phyloP scores from a whole-genome alignment of 768 basidiomycete genomes.

The Rhodocollybia butyracea region DNA sequence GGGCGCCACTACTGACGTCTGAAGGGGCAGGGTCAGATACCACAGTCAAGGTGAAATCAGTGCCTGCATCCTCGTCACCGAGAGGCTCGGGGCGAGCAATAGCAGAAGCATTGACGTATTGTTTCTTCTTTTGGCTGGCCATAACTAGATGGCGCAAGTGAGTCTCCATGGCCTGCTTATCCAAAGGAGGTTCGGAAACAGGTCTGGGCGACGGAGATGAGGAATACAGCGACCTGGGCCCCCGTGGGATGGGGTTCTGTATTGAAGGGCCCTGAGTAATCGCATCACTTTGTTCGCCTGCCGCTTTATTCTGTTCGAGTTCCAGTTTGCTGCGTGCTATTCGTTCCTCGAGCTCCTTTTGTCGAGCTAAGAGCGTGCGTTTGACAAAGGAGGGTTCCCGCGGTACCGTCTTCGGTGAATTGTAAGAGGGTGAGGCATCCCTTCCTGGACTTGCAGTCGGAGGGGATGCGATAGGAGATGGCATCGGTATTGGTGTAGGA shows the following conservation, averaged over 20 bases:
- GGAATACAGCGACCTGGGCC: too few species aligned
- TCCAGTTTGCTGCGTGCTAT: slow-evolving; percentile 36
- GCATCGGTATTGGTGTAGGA: too few species aligned
- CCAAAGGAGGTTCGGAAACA: slow-evolving; percentile 4
- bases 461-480: too few species aligned
- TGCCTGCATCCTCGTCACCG: neutral
- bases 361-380: slow-evolving; percentile 34
- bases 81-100: slow-evolving; percentile 13
- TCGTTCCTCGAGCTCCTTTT: slow-evolving; percentile 43
- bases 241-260: too few species aligned
- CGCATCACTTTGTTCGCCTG: neutral
- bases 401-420: slow-evolving; percentile 26
- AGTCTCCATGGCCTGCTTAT: slow-evolving; percentile 40
- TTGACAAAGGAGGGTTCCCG: slow-evolving; percentile 36
- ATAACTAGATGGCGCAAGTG: slow-evolving; percentile 35
- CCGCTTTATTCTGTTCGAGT: slow-evolving; percentile 16
- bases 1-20: neutral
- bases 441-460: too few species aligned
- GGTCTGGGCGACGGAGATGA: neutral
- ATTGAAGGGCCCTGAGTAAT: too few species aligned
- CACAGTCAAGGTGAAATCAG: neutral
- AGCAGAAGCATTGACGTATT: neutral
- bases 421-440: slow-evolving; percentile 6
- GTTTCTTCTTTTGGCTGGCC: slow-evolving; percentile 6
- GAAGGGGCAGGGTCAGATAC: neutral